Base-by-base conservation (phyloP, 805 yeast genomes). In the Kodamaea hsintzibuensis region DNA sequence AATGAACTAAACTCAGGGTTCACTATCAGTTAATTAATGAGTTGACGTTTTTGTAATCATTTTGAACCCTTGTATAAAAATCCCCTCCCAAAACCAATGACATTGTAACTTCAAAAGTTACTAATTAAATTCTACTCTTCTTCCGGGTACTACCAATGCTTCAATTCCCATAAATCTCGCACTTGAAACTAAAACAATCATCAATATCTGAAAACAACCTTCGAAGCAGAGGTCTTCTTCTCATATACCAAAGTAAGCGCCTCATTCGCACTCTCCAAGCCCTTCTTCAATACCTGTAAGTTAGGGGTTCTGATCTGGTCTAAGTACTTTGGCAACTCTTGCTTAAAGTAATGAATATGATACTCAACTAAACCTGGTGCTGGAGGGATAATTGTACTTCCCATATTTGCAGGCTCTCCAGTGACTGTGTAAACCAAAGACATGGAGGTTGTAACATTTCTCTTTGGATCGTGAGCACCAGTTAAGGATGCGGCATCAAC, bases 161-260 rank as follows among this genome's bases (percentile, higher is more conserved):
- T n/a, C n/a, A n/a, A n/a, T n/a, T n/a, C n/a, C n/a, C n/a, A n/a
- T n/a, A n/a, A n/a, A n/a, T n/a, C n/a, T n/a, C n/a, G n/a, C n/a
- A n/a, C n/a, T n/a, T n/a, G n/a, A n/a, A n/a, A n/a, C n/a, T n/a
- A n/a, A n/a, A n/a, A n/a, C n/a, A n/a, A n/a, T n/a, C n/a, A n/a
- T n/a, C n/a, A 30, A 30, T 9, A 9, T 10, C 72, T 66, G 57
- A 76, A 71, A 9, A 80, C 80, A 52, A 79, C 57, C 62, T 80
- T 81, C 56, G 71, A 74, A 46, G 70, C 80, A 53, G 74, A 67
- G 12, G 78, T 79, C 57, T 77, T 72, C 51, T 69, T 68, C 8
- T 67, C 62, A 53, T 62, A 62, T 47, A 77, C 62, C 56, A 78
- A 59, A 3, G 58, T 58, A n/a, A 78, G 62, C 14, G 77, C 81